These are phyloP conservation scores for Periconia sp. DNA, from an alignment of 2,329 filamentous ascomycete genomes.

Conservation along the genomic window DNA sequence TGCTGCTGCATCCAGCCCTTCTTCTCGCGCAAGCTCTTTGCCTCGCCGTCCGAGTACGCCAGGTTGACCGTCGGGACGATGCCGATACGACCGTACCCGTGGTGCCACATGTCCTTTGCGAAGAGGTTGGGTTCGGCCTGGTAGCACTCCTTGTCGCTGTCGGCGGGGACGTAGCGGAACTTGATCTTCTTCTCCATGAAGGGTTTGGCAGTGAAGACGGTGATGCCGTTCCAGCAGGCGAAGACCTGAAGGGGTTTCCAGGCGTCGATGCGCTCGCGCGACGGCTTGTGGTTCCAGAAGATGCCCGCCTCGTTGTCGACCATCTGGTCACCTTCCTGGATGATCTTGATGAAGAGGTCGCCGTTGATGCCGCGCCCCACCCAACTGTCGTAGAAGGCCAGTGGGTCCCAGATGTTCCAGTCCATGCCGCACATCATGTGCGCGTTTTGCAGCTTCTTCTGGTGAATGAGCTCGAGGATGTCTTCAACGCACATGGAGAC, in stretches of 20 bases:
- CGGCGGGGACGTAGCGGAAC: slow-evolving; percentile 45
- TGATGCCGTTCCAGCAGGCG: slow-evolving; percentile 63
- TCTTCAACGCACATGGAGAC: slow-evolving; percentile 57
- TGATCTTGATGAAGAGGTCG: slow-evolving; percentile 59
- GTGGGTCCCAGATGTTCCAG: slow-evolving; percentile 52
- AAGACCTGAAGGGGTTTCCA: slow-evolving; percentile 61
- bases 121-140: slow-evolving; percentile 60
- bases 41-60: slow-evolving; percentile 54
- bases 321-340: slow-evolving; percentile 52
- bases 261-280: slow-evolving; percentile 35
- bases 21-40: slow-evolving; percentile 49
- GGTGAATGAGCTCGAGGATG: slow-evolving; percentile 58
- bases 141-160: slow-evolving; percentile 49
- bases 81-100: slow-evolving; percentile 52
- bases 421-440: slow-evolving; percentile 64
- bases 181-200: slow-evolving; percentile 47
- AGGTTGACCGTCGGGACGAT: slow-evolving; percentile 60
- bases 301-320: slow-evolving; percentile 14
- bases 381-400: slow-evolving; percentile 62
- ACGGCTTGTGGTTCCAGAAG: slow-evolving; percentile 54
- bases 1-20: slow-evolving; percentile 54
- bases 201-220: slow-evolving; percentile 52
- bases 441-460: slow-evolving; percentile 50
- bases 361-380: slow-evolving; percentile 56
- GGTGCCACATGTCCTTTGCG: slow-evolving; percentile 57